A percentile compares a stretch with the other conserved stretches of the same genome.
These are phyloP conservation scores for Xylariaceae sp. DNA, from an alignment of 2,329 filamentous ascomycete species.

Conservation along the genomic window DNA sequence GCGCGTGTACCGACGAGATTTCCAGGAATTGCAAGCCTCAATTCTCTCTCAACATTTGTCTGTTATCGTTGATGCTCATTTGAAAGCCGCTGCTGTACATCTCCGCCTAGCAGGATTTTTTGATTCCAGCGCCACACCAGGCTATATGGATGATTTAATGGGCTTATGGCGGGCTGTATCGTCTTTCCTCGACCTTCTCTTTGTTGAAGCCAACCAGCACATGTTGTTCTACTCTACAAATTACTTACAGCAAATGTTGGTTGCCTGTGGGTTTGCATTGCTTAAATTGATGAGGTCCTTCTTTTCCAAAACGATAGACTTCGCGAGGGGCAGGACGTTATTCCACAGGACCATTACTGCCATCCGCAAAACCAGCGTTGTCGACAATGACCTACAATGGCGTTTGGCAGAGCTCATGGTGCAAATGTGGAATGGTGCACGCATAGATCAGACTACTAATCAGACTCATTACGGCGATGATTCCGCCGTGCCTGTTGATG, in stretches of 20 bases:
- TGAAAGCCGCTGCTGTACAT: constrained; percentile 71
- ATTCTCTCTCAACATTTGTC: constrained; percentile 58
- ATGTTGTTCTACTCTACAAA: constrained; percentile 67
- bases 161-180: constrained; percentile 71
- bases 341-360: constrained; percentile 70
- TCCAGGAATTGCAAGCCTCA: constrained; percentile 60
- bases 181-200: constrained; percentile 64
- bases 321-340: constrained; percentile 62
- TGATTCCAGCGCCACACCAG: constrained; percentile 68
- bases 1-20: constrained; percentile 64
- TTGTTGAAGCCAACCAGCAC: constrained; percentile 54
- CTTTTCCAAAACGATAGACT: constrained; percentile 71
- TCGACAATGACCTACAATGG: constrained; percentile 76
- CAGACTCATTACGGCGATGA: constrained; percentile 50
- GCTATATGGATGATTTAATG: constrained; percentile 72
- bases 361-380: constrained; percentile 70
- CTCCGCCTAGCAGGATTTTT: constrained; percentile 79
- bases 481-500: constrained; percentile 56
- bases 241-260: constrained; percentile 81
- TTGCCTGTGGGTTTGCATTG: constrained; percentile 75
- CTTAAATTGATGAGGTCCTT: constrained; percentile 76
- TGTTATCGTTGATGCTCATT: constrained; percentile 61
- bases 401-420: constrained; percentile 81
- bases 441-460: constrained; percentile 47
- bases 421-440: constrained; percentile 78